Conservation (phyloP, 2,329 filamentous ascomycete genomes). For the Claviceps lovelessii region DNA sequence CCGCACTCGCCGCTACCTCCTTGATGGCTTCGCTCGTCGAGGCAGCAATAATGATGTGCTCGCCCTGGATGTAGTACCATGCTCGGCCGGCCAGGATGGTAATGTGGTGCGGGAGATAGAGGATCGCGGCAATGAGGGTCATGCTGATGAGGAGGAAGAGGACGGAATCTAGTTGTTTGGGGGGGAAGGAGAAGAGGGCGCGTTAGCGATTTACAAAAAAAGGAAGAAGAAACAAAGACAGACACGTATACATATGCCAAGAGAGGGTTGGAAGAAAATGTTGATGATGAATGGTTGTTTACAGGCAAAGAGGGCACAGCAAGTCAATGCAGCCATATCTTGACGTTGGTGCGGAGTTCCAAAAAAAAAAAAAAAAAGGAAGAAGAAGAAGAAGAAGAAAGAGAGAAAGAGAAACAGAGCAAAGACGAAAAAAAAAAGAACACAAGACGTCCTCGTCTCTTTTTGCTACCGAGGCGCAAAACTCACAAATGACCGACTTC, state of each 20-base stretch:
- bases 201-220: not conserved
- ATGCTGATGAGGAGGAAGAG: constrained; percentile 82
- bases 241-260: no score
- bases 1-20: constrained; percentile 17
- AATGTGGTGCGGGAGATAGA: constrained; percentile 90
- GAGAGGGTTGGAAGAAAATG: no score
- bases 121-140: constrained; percentile 68
- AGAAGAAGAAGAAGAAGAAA: no score
- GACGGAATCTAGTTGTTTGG: constrained; percentile 54
- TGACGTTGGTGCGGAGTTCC: no score
- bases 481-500: constrained; percentile 92
- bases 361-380: no score
- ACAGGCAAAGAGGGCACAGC: not conserved
- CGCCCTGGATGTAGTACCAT: constrained; percentile 90
- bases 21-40: constrained; percentile 19
- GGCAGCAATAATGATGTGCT: constrained; percentile 40
- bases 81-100: constrained; percentile 67
- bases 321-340: no score
- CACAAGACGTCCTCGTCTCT: no score
- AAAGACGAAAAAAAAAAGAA: no score
- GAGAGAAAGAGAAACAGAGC: no score
- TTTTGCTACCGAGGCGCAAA: constrained; percentile 21
- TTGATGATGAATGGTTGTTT: no score
- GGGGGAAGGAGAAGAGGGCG: not conserved
- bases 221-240: not conserved